phyloP scores from a whole-genome alignment of 345 rosid genomes.

The Psidium guajava region DNA sequence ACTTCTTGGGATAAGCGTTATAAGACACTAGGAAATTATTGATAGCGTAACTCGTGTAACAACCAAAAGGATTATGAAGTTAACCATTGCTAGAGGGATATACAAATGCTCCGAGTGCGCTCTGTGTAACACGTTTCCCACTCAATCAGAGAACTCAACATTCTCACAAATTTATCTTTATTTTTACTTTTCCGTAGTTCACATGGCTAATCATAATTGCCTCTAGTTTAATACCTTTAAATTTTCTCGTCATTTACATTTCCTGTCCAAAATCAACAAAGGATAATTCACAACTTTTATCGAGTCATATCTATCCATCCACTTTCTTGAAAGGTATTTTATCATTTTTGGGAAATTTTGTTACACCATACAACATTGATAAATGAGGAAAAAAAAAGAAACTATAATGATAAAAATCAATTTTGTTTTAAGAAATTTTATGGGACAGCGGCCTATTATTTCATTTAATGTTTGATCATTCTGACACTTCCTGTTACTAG shows the following conservation, averaged over 20 bases:
- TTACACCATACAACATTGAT: no score
- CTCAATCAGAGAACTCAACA: not conserved
- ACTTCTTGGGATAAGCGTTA: no score
- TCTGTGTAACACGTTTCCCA: not conserved
- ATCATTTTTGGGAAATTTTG: not conserved
- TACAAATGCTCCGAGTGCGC: not conserved
- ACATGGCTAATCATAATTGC: not conserved
- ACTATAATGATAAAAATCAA: no score
- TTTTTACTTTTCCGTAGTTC: not conserved
- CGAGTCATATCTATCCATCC: accelerated
- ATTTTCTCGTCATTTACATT: not conserved
- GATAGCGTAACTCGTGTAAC: no score
- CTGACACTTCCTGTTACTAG: not conserved
- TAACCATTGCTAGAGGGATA: not conserved
- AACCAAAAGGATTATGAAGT: no score
- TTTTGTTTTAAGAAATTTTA: no score
- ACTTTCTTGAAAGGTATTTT: not conserved
- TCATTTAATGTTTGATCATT: not conserved
- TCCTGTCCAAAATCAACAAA: not conserved
- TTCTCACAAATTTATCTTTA: not conserved
- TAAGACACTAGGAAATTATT: no score
- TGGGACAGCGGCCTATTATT: no score
- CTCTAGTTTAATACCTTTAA: not conserved
- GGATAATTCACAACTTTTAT: not conserved
- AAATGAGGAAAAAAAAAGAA: no score